Evolutionary conservation across 2,329 filamentous ascomycete genomes (phyloP).

Genomic region (Exophiala phaeomuriformis): DNA sequence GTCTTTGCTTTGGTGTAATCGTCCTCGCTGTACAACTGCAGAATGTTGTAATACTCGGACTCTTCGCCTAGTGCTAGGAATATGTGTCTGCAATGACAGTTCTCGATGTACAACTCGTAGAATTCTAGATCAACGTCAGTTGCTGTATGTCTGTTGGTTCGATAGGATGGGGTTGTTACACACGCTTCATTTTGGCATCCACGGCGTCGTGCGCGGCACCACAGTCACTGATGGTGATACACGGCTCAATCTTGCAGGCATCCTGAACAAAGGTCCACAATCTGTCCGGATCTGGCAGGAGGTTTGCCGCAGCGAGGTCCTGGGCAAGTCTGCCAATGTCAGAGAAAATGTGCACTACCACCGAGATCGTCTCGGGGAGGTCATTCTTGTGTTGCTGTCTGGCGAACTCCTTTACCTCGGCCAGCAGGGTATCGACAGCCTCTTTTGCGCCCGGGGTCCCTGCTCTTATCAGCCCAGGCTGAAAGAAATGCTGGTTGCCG

Average conservation of each 20-base stretch:
- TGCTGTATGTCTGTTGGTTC: not conserved
- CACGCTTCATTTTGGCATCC: constrained; percentile 15
- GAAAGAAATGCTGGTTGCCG: constrained; percentile 22
- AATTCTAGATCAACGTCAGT: constrained; percentile 17
- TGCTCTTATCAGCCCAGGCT: constrained; percentile 8
- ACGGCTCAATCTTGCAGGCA: constrained; percentile 8
- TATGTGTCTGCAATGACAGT: constrained; percentile 23
- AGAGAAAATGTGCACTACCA: constrained; percentile 21
- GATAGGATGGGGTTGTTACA: not conserved
- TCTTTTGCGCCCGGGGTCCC: constrained; percentile 12
- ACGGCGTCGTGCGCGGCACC: constrained; percentile 11
- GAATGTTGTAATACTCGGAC: constrained; percentile 20
- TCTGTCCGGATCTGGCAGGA: constrained; percentile 11
- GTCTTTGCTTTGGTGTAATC: constrained; percentile 21
- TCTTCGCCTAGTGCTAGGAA: constrained; percentile 18
- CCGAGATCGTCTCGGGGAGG: constrained; percentile 15
- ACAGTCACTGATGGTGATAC: constrained; percentile 20
- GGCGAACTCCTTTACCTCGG: constrained; percentile 15
- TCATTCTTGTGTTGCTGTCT: constrained; percentile 21
- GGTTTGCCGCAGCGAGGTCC: constrained; percentile 13
- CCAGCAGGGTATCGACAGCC: constrained; percentile 8
- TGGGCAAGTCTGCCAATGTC: constrained; percentile 18
- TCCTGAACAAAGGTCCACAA: constrained; percentile 20
- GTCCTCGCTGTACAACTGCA: constrained; percentile 21
- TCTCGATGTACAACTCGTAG: constrained; percentile 23